Conservation (phyloP, 257 asterid species). For the Coffea eugenioides region DNA sequence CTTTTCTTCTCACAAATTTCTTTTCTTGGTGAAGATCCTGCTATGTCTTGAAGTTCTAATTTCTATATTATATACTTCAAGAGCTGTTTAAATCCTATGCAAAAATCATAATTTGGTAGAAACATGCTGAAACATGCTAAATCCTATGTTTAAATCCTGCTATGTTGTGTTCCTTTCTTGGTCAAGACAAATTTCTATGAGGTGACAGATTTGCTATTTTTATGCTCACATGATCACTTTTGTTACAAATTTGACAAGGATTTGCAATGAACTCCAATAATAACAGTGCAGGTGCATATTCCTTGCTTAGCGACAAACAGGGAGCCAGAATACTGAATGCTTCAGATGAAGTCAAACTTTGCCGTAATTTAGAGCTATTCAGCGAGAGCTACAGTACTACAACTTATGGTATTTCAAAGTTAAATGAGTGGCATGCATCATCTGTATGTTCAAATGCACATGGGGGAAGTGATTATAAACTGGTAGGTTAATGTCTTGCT, state of each 20-base stretch:
- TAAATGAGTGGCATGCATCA: constrained; percentile 35
- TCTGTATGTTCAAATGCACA: constrained; percentile 30
- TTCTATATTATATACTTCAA: too few species aligned
- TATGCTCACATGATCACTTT: background rate
- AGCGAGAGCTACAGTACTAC: constrained; percentile 26
- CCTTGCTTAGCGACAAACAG: constrained; percentile 23
- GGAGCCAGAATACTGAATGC: background rate
- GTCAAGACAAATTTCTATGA: background rate
- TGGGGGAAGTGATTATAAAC: constrained; percentile 39
- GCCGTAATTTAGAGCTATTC: background rate
- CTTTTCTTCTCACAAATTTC: background rate
- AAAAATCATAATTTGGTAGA: background rate
- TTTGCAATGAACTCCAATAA: background rate
- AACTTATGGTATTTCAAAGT: constrained; percentile 35
- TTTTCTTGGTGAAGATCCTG: background rate
- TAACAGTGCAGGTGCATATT: constrained; percentile 24
- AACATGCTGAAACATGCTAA: background rate
- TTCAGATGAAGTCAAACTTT: constrained; percentile 5
- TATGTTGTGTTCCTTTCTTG: background rate
- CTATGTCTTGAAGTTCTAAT: background rate
- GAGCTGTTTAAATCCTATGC: background rate
- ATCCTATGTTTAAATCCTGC: background rate
- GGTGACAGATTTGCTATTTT: background rate
- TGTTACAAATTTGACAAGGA: background rate
- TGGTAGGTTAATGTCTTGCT: constrained; percentile 27